Evolutionary conservation across 768 basidiomycete genomes (phyloP).

Genomic region (Lactarius quietus): DNA sequence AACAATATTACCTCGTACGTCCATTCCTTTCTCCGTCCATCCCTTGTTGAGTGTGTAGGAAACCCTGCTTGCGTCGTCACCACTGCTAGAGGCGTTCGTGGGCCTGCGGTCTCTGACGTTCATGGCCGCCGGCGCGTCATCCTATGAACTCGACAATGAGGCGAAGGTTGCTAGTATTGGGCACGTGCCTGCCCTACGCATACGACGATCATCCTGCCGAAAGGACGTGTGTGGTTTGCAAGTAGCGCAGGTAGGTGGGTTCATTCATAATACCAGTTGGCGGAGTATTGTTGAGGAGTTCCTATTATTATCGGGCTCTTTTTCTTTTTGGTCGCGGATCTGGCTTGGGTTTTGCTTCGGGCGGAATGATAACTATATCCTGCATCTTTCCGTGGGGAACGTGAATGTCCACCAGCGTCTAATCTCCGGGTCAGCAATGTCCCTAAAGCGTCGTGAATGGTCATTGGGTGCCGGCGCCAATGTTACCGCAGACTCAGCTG

Average conservation of each 20-base stretch:
- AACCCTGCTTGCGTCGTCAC: slow-evolving; percentile 40
- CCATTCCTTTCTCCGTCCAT: not conserved
- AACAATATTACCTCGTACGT: slow-evolving; percentile 47
- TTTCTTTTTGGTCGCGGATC: not conserved
- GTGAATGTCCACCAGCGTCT: no score
- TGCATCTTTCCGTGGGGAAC: no score
- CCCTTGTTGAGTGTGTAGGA: slow-evolving; percentile 34
- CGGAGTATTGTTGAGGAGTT: no score
- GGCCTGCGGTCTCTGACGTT: slow-evolving; percentile 51
- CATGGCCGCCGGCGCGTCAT: slow-evolving; percentile 43
- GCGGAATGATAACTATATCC: no score
- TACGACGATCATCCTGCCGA: slow-evolving; percentile 58
- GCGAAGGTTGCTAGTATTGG: slow-evolving; percentile 50
- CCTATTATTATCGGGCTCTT: not conserved
- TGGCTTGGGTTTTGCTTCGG: not conserved
- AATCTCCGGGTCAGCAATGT: no score
- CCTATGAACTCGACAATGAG: slow-evolving; percentile 38
- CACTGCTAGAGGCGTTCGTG: slow-evolving; percentile 40
- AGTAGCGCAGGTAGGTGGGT: slow-evolving; percentile 24
- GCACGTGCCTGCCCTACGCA: slow-evolving; percentile 54
- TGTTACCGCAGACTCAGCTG: no score
- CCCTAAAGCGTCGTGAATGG: no score
- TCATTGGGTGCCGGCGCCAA: no score
- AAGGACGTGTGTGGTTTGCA: slow-evolving; percentile 57
- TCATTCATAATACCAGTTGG: not conserved